Evolutionary conservation across 2,329 filamentous ascomycete species (phyloP), one percentile per base, ranked within the genome.

Genomic region (Dothideomycetidae sp.): DNA sequence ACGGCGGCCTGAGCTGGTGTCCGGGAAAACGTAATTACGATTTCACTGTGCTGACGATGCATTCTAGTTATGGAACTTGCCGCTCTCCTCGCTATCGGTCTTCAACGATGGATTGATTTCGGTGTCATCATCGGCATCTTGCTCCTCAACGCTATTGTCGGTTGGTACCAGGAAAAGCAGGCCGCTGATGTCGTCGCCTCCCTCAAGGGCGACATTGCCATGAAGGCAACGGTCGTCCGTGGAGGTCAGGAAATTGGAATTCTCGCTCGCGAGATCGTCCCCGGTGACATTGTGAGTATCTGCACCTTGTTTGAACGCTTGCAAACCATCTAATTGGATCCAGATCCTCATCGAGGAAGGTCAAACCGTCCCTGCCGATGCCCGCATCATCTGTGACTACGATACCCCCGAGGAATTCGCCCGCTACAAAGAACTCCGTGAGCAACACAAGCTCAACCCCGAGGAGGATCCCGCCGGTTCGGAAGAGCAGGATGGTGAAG

Each of bases 141-240:
- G 39, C 50, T 77, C 54, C 74, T 84, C 45, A 84, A 84, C 63
- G 78, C 78, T 47, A 63, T 76, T 46, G 78, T 82, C 57, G 78
- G 78, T 66, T 83, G 78, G 73, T 82, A 83, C 59, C 78, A 82
- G 58, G 78, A 83, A 62, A 83, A 83, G 66, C 78, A 82, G 61
- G 78, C 78, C 50, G 78, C 77, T 48, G 78, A 83, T 60, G 77
- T 82, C 52, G 78, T 81, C 51, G 78, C 78, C 40, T 73, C 66
- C 45, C 63, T 83, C 44, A 82, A 82, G 66, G 78, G 78, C 63
- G 78, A 83, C 53, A 83, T 84, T 53, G 78, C 78, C 50, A 78
- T 83, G 74, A 78, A 73, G 61, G 72, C 75, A 33, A 66, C 63
- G 44, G 75, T 78, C 51, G 60, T 82, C 48, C 77, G 78, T 52